Evolutionary conservation across 495 filamentous ascomycete species (phyloP).

Genomic region (Astrothelium macrocarpum): DNA sequence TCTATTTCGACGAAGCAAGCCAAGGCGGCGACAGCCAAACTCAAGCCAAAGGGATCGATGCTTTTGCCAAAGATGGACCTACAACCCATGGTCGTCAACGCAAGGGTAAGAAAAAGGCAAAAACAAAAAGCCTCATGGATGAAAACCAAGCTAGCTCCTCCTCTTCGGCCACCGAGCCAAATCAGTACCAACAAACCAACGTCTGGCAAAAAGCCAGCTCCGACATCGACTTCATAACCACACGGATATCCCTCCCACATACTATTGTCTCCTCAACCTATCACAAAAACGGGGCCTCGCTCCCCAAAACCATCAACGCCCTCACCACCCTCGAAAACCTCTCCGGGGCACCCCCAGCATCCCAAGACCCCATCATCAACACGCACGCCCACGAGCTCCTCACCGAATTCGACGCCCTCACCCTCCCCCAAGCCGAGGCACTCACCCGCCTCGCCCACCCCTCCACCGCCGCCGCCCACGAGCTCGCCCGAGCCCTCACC

Average conservation of each 20-base stretch:
- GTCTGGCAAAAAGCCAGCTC: slow-evolving; percentile 46
- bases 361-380: slow-evolving; percentile 23
- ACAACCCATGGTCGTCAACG: slow-evolving; percentile 33
- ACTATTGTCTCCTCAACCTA: slow-evolving; percentile 50
- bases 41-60: slow-evolving; percentile 64
- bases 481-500: slow-evolving; percentile 46
- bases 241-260: slow-evolving; percentile 39
- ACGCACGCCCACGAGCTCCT: slow-evolving; percentile 41
- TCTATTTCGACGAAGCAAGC: slow-evolving; percentile 54
- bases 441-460: slow-evolving; percentile 48
- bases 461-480: slow-evolving; percentile 46
- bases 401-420: slow-evolving; percentile 42
- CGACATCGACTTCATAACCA: slow-evolving; percentile 52
- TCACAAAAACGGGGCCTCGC: slow-evolving; percentile 50
- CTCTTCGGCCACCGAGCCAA: not conserved
- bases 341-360: slow-evolving; percentile 14
- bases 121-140: slow-evolving; percentile 11
- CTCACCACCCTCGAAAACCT: slow-evolving; percentile 33
- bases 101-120: slow-evolving; percentile 39
- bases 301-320: slow-evolving; percentile 44
- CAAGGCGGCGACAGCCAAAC: slow-evolving; percentile 32
- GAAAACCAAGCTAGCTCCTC: slow-evolving; percentile 7
- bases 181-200: slow-evolving; percentile 5
- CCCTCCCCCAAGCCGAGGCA: slow-evolving; percentile 36
- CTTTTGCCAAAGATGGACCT: slow-evolving; percentile 49